These are phyloP conservation scores for Elongisporangium anandrum DNA, from an alignment of 352 stramenopile species.

Conservation along the genomic window DNA sequence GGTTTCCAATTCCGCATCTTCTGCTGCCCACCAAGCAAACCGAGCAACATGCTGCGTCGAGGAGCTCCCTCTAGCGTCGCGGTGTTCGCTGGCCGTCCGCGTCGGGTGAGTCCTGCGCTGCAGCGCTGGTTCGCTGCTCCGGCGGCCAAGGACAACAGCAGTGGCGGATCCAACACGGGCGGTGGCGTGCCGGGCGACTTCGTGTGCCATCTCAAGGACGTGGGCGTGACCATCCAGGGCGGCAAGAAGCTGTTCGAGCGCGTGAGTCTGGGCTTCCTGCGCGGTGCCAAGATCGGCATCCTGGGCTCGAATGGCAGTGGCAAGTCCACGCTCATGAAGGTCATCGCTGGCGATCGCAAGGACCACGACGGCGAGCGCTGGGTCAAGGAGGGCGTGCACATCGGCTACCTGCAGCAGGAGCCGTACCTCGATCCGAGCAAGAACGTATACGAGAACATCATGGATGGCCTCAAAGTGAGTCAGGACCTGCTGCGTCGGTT, in stretches of 20 bases:
- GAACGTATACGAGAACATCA: conserved; percentile 90
- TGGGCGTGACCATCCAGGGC: conserved; percentile 71
- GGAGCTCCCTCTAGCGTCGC: background rate
- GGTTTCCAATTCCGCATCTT: background rate
- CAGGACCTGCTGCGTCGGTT: conserved; percentile 76
- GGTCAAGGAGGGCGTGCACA: conserved; percentile 80
- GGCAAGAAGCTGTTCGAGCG: conserved; percentile 85
- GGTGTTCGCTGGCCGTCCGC: conserved; percentile 9
- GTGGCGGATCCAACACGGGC: conserved; percentile 50
- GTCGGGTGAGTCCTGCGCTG: conserved; percentile 8
- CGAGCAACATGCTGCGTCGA: conserved; percentile 12
- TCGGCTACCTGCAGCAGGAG: conserved; percentile 87
- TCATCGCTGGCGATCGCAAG: conserved; percentile 89
- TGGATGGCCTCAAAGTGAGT: conserved; percentile 84
- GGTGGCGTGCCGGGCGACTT: conserved; percentile 80
- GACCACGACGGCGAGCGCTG: conserved; percentile 88
- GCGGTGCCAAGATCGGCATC: conserved; percentile 94
- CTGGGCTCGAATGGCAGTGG: conserved; percentile 94
- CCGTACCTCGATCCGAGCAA: conserved; percentile 79
- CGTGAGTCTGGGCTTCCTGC: conserved; percentile 73
- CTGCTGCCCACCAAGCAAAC: background rate
- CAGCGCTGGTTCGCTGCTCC: conserved; percentile 30
- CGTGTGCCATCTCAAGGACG: conserved; percentile 71
- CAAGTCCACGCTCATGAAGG: conserved; percentile 96
- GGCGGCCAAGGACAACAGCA: conserved; percentile 8